A percentile compares a stretch with the other conserved stretches of the same genome.
phyloP scores from a whole-genome alignment of 2,329 filamentous ascomycete species.

The Westerdykella sp. region DNA sequence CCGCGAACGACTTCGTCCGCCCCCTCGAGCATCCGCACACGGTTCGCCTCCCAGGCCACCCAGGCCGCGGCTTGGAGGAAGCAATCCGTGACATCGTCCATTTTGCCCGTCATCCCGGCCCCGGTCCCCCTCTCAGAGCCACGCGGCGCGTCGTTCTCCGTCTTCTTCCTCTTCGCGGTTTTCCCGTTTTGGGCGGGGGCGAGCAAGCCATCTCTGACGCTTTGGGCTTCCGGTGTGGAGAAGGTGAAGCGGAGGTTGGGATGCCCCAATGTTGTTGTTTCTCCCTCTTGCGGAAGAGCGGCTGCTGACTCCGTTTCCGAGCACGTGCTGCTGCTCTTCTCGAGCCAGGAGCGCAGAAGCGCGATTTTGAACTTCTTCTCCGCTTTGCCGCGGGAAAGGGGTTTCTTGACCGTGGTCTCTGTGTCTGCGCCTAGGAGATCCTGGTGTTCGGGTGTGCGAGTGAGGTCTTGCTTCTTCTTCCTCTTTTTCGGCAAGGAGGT shows the following conservation, averaged over 20 bases:
- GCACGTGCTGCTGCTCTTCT: neutral
- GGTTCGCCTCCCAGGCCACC: conserved; percentile 66
- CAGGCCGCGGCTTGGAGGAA: conserved; percentile 72
- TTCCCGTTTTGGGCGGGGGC: no score
- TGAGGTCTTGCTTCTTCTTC: neutral
- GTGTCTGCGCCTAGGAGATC: neutral
- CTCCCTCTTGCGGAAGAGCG: no score
- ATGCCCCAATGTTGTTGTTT: no score
- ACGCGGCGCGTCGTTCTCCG: conserved; percentile 11
- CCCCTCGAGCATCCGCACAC: conserved; percentile 13
- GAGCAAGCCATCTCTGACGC: no score
- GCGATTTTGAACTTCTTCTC: conserved; percentile 59
- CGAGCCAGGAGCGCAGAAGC: conserved; percentile 43
- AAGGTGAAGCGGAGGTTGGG: no score
- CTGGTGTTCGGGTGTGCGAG: neutral
- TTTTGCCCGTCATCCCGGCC: conserved; percentile 43
- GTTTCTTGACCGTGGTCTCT: conserved; percentile 24
- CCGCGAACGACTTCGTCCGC: neutral
- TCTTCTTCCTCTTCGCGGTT: neutral
- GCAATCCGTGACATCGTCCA: conserved; percentile 78
- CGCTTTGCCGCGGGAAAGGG: conserved; percentile 35
- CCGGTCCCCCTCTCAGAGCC: neutral
- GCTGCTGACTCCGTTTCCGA: neutral
- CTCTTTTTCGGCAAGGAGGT: neutral
- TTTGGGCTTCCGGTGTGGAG: no score